Conservation (phyloP, 176 grass and related monocot genomes). For the Eremochloa ophiuroides region DNA sequence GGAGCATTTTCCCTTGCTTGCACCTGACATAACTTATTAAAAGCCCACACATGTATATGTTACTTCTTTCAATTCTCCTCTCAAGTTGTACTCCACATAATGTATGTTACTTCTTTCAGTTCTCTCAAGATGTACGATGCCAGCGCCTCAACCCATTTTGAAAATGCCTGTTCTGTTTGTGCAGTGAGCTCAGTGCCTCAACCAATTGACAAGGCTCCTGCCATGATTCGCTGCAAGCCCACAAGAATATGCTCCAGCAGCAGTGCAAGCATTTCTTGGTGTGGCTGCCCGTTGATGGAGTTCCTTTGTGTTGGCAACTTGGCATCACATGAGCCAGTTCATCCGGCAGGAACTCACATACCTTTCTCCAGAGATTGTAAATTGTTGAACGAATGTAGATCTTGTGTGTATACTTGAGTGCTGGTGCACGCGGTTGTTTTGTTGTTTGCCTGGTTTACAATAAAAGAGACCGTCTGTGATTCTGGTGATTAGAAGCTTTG, state of each 20-base stretch:
- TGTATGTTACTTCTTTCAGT: background rate
- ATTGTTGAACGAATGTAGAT: background rate
- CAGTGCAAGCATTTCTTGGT: background rate
- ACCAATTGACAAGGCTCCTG: background rate
- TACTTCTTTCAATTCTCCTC: background rate
- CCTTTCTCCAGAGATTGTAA: slow-evolving; percentile 22
- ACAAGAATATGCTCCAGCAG: background rate
- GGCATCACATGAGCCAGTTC: slow-evolving; percentile 1
- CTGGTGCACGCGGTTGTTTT: background rate
- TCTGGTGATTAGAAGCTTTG: background rate
- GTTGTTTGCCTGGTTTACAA: slow-evolving; percentile 1
- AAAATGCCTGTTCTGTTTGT: slow-evolving; percentile 1
- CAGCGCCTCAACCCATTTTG: background rate
- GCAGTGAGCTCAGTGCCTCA: slow-evolving; percentile 1
- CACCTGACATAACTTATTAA: background rate
- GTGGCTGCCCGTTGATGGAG: background rate
- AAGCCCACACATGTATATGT: no score
- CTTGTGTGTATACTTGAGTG: slow-evolving; percentile 20
- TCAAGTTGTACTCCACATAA: background rate
- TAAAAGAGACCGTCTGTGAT: background rate
- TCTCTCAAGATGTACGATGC: background rate
- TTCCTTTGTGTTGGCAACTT: background rate
- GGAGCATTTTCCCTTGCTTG: background rate
- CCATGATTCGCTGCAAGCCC: background rate
- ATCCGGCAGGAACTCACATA: background rate